Base-by-base conservation (phyloP, 2,329 filamentous ascomycete species). In the Ophiostoma himal-ulmi region DNA sequence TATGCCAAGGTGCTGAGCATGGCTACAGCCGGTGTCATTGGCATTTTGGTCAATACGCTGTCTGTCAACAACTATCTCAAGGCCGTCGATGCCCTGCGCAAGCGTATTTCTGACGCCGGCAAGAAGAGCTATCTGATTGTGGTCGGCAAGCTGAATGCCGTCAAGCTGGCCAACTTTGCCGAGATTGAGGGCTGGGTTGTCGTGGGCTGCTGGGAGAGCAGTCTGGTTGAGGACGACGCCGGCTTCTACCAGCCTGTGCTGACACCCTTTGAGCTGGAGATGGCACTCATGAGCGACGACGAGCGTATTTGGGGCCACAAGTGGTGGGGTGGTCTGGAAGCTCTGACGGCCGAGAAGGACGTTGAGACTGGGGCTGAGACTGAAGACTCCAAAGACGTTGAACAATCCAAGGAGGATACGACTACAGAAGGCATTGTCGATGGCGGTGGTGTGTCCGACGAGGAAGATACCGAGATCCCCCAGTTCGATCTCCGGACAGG, bases 111-210 rank as follows among this genome's bases (percentile, higher is more conserved):
- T 0, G 85, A 83, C 0, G 91, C 92, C 0, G 94, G 93, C 13
- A 98, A 98, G 82, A 99, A 98, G 82, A 91, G 88, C 78, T 99
- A 99, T 79, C 92, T 94, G 1, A 92, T 99, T 67, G 95, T 99
- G 1, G 95, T 99, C 0, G 95, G 95, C 71, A 98, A 98, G 79
- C 84, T 99, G 36, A 99, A 98, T 77, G 90, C 94, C 0, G 94
- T 94, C 52, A 99, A 99, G 79, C 85, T 99, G 30, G 95, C 95
- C 67, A 99, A 99, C 79, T 99, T 99, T 80, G 88, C 91, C 71
- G 95, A 99, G 79, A 88, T 99, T 5, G 94, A 93, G 62, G 94
- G 93, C 20, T 99, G 95, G 95, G 93, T 98, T 0, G 93, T 98
- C 0, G 92, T 99, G 11, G 94, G 95, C 2, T 99, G 95, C 80